Evolutionary conservation across 495 filamentous ascomycete genomes (phyloP).

Genomic region (Aspergillus hancockii): DNA sequence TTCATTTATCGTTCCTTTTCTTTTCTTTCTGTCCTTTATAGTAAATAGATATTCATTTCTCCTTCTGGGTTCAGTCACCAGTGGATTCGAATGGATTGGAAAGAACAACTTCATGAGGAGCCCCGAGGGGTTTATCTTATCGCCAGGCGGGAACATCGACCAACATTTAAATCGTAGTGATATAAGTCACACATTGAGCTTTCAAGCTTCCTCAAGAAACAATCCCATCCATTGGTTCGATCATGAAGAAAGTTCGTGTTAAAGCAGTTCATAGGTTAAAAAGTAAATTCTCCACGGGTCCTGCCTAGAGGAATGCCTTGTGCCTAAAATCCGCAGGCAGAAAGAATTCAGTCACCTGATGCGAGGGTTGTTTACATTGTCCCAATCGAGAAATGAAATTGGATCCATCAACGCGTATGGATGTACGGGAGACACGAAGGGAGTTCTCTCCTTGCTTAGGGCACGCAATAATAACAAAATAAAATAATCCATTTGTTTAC

Average conservation of each 20-base stretch:
- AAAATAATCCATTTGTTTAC: background rate
- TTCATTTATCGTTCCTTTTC: background rate
- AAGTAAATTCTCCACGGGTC: background rate
- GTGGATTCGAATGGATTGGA: too few species aligned
- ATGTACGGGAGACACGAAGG: slow-evolving; percentile 13
- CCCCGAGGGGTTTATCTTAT: background rate
- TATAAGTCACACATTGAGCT: background rate
- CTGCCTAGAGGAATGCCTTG: background rate
- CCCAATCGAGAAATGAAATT: slow-evolving; percentile 23
- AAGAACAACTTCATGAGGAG: too few species aligned
- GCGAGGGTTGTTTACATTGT: slow-evolving; percentile 29
- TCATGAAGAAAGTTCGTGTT: background rate
- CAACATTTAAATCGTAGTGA: background rate
- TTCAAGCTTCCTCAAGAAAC: background rate
- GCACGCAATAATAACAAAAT: slow-evolving; percentile 2
- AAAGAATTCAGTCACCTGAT: slow-evolving; percentile 19
- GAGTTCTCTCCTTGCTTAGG: slow-evolving; percentile 6
- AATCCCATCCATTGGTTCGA: background rate
- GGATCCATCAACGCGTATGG: slow-evolving; percentile 22
- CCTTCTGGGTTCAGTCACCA: too few species aligned
- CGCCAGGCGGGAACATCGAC: background rate
- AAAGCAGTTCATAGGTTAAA: background rate
- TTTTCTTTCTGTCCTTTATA: background rate
- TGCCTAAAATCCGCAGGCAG: slow-evolving; percentile 12
- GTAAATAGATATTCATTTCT: too few species aligned